Conservation (phyloP, 768 basidiomycete genomes). For the Favolaschia claudopus region DNA sequence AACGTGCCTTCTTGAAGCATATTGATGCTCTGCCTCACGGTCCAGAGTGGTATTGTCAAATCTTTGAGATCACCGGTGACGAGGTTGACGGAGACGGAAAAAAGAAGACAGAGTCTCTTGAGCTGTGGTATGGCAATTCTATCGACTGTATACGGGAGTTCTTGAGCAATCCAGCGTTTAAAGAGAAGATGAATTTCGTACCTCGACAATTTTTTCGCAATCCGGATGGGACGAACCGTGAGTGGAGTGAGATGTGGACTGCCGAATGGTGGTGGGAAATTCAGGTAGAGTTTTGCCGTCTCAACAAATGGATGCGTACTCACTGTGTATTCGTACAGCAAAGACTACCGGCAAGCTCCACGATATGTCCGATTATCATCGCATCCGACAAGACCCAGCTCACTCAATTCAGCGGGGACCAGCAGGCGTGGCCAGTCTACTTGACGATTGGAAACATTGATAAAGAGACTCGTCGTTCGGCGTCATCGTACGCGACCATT, state of each 20-base stretch:
- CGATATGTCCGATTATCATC: constrained; percentile 39
- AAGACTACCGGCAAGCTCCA: constrained; percentile 9
- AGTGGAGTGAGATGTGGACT: constrained; percentile 37
- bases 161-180: constrained; percentile 35
- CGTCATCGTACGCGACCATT: constrained; percentile 31
- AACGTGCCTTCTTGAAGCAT: constrained; percentile 20
- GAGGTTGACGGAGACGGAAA: not conserved
- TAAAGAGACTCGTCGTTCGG: constrained; percentile 31
- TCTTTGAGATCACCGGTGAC: constrained; percentile 27
- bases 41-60: constrained; percentile 29
- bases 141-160: constrained; percentile 32
- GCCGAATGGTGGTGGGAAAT: constrained; percentile 40
- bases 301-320: no score
- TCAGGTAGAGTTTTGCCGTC: no score
- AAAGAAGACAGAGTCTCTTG: constrained; percentile 19
- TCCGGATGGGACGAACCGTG: not conserved
- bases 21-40: constrained; percentile 29
- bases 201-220: constrained; percentile 27
- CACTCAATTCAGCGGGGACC: constrained; percentile 36
- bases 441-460: constrained; percentile 40
- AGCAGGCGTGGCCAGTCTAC: constrained; percentile 44
- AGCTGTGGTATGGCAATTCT: constrained; percentile 33
- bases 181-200: constrained; percentile 28
- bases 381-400: constrained; percentile 43
- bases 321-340: not conserved